A percentile compares a stretch with the other conserved stretches of the same genome.
phyloP scores from a whole-genome alignment of 2,329 filamentous ascomycete species.

The Chaetomium sp. region DNA sequence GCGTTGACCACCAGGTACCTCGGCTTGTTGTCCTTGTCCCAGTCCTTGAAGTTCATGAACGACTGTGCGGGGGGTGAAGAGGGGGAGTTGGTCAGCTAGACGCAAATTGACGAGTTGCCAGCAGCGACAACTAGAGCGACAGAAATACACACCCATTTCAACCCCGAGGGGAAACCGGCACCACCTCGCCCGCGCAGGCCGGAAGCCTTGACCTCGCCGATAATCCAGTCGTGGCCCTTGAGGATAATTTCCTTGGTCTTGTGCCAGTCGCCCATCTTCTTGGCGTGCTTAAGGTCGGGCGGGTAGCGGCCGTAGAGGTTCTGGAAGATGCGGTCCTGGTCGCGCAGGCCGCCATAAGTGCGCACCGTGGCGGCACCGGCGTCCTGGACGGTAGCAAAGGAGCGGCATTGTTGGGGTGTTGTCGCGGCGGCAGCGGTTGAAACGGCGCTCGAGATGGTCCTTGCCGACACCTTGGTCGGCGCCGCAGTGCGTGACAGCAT shows the following conservation, averaged over 20 bases:
- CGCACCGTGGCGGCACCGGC: slow-evolving; percentile 66
- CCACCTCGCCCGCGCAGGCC: slow-evolving; percentile 94
- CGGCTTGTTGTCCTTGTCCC: slow-evolving; percentile 96
- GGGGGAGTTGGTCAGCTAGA: slow-evolving; percentile 30
- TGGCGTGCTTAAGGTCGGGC: slow-evolving; percentile 86
- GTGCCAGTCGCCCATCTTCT: slow-evolving; percentile 99
- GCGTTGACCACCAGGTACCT: slow-evolving; percentile 98
- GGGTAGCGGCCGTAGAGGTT: slow-evolving; percentile 96
- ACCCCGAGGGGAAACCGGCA: slow-evolving; percentile 93
- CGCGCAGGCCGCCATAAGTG: slow-evolving; percentile 82
- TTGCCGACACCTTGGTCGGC: slow-evolving; percentile 46
- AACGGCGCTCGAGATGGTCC: slow-evolving; percentile 45
- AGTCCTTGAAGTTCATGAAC: slow-evolving; percentile 99
- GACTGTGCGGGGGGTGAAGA: slow-evolving; percentile 59
- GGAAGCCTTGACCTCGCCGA: slow-evolving; percentile 94
- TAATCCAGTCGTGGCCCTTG: slow-evolving; percentile 99
- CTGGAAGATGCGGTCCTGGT: slow-evolving; percentile 98
- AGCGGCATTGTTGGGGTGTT: slow-evolving; percentile 61
- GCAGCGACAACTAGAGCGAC: neutral
- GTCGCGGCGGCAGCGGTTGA: slow-evolving; percentile 47
- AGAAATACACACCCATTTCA: slow-evolving; percentile 86
- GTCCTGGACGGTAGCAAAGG: slow-evolving; percentile 81
- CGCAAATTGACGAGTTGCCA: neutral
- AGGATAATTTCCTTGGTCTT: slow-evolving; percentile 98
- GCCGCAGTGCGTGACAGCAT: slow-evolving; percentile 50